phyloP scores from a whole-genome alignment of 768 basidiomycete species.

The Kwoniella sp. region DNA sequence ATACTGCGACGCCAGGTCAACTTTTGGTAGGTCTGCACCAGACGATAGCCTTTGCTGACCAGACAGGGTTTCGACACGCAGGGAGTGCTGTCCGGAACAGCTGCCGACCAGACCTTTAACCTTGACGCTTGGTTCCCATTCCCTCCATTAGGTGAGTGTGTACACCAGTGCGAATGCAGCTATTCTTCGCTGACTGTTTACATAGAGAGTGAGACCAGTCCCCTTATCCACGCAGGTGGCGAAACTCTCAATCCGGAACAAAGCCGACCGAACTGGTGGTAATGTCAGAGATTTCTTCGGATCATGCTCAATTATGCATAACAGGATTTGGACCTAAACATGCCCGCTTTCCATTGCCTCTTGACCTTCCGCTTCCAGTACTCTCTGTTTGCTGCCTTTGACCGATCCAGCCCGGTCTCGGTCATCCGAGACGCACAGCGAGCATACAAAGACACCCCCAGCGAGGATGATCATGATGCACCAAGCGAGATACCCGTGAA shows the following conservation, averaged over 20 bases:
- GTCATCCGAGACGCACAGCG: slow-evolving; percentile 16
- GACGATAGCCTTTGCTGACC: no score
- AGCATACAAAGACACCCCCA: slow-evolving; percentile 19
- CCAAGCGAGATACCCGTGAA: slow-evolving; percentile 29
- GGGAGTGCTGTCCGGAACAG: background rate
- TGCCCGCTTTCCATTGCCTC: slow-evolving; percentile 26
- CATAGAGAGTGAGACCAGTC: background rate
- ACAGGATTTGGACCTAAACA: slow-evolving; percentile 5
- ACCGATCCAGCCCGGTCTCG: background rate
- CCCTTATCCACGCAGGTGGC: background rate
- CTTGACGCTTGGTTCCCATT: slow-evolving; percentile 44
- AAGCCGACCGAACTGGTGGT: background rate
- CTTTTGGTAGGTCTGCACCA: slow-evolving; percentile 2
- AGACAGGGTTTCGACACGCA: slow-evolving; percentile 11
- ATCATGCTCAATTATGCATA: no score
- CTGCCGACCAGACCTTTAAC: slow-evolving; percentile 18
- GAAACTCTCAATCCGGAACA: background rate
- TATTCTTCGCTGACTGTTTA: background rate
- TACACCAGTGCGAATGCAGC: background rate
- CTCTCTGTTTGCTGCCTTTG: slow-evolving; percentile 4
- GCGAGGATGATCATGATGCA: slow-evolving; percentile 22
- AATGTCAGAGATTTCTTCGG: background rate
- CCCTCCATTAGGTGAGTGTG: slow-evolving; percentile 40
- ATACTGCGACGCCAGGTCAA: slow-evolving; percentile 5
- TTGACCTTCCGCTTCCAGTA: slow-evolving; percentile 22